Conservation (phyloP, 306 rosid genomes). For the Clitoria ternatea region DNA sequence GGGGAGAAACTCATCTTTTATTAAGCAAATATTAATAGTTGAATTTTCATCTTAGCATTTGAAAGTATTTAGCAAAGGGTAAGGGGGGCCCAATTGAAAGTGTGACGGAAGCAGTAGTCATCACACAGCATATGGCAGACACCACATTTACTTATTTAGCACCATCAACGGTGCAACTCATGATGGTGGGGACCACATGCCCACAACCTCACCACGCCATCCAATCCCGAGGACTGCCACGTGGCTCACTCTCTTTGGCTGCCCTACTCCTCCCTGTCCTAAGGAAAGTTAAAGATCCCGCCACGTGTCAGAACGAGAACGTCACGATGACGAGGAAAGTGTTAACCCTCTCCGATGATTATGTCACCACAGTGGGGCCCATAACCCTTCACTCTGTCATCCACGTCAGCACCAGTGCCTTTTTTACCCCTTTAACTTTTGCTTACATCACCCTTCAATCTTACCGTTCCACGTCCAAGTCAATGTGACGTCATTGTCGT, state of each 20-base stretch:
- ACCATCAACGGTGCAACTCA: slow-evolving; percentile 70
- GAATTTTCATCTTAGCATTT: no score
- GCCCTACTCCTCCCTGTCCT: slow-evolving; percentile 39
- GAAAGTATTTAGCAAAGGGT: neutral
- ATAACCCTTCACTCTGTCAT: neutral
- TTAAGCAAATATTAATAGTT: no score
- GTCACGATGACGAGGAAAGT: slow-evolving; percentile 59
- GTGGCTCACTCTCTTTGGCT: slow-evolving; percentile 25
- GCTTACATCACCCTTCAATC: slow-evolving; percentile 57
- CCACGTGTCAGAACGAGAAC: slow-evolving; percentile 62
- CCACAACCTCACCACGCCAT: slow-evolving; percentile 26
- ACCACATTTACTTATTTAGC: slow-evolving; percentile 48
- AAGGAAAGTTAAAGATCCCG: slow-evolving; percentile 38
- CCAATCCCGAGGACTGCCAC: slow-evolving; percentile 19
- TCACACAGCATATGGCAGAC: slow-evolving; percentile 68
- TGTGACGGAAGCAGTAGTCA: slow-evolving; percentile 47
- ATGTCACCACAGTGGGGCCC: slow-evolving; percentile 51
- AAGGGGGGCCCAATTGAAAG: slow-evolving; percentile 2
- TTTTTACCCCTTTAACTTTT: slow-evolving; percentile 32
- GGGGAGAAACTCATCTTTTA: no score
- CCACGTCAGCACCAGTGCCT: slow-evolving; percentile 42
- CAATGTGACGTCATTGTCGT: slow-evolving; percentile 31
- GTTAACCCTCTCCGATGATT: slow-evolving; percentile 38
- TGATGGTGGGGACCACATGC: slow-evolving; percentile 40
- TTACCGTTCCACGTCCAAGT: slow-evolving; percentile 55